A percentile compares a stretch with the other conserved stretches of the same genome.
These are phyloP conservation scores for Rhizoctonia solani DNA, from an alignment of 1,284 basidiomycete species.

Conservation along the genomic window DNA sequence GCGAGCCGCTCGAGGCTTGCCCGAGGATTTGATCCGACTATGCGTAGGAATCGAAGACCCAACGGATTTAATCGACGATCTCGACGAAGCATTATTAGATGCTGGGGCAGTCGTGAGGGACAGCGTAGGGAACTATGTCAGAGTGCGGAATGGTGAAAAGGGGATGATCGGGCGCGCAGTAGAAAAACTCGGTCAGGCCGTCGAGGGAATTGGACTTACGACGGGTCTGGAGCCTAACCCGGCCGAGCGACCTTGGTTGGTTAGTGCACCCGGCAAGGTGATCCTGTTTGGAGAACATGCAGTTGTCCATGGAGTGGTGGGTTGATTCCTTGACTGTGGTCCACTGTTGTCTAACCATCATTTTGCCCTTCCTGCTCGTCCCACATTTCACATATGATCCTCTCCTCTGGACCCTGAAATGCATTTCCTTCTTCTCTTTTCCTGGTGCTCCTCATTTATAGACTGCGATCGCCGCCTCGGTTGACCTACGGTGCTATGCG, in stretches of 20 bases:
- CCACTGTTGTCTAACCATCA: neutral
- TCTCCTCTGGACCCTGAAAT: neutral
- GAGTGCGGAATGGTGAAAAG: slow-evolving; percentile 41
- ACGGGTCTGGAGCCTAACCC: slow-evolving; percentile 37
- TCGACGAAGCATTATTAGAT: slow-evolving; percentile 88
- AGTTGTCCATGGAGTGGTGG: slow-evolving; percentile 94
- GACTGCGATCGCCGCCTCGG: slow-evolving; percentile 94
- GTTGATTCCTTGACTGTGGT: slow-evolving; percentile 44
- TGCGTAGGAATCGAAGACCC: slow-evolving; percentile 99
- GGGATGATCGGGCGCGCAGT: slow-evolving; percentile 64
- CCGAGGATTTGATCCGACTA: slow-evolving; percentile 96
- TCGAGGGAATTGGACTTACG: slow-evolving; percentile 43
- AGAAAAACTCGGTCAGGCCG: slow-evolving; percentile 60
- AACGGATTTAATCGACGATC: slow-evolving; percentile 90
- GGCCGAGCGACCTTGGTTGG: slow-evolving; percentile 61
- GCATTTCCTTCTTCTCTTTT: neutral
- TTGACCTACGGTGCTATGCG: slow-evolving; percentile 94
- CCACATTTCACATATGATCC: neutral
- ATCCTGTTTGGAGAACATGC: slow-evolving; percentile 99
- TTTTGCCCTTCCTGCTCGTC: neutral
- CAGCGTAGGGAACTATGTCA: slow-evolving; percentile 33
- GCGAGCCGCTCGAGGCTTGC: slow-evolving; percentile 90
- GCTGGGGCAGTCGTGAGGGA: slow-evolving; percentile 77
- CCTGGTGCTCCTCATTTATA: slow-evolving; percentile 44
- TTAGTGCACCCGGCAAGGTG: slow-evolving; percentile 96